Evolutionary conservation across 306 rosid genomes (phyloP).

Genomic region (Prunus armeniaca): DNA sequence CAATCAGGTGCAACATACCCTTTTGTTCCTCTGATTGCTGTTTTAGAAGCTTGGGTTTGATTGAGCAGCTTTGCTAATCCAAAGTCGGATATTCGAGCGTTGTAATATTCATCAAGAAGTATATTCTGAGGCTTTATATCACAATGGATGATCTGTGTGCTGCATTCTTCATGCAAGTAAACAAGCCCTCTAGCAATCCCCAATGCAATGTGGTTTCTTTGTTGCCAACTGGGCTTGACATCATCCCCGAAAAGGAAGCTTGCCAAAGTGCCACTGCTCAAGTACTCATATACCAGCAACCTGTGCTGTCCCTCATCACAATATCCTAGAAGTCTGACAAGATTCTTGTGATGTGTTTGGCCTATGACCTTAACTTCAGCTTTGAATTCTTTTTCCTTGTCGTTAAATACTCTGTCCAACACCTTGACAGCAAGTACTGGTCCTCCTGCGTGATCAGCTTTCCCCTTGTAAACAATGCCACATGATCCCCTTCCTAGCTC

Average conservation of each 20-base stretch:
- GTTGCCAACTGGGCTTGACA: conserved; percentile 16
- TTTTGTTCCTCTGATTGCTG: conserved; percentile 35
- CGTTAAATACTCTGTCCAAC: neutral
- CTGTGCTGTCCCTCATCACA: conserved; percentile 14
- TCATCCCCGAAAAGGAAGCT: conserved; percentile 16
- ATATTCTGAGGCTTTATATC: conserved; percentile 41
- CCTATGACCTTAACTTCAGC: conserved; percentile 24
- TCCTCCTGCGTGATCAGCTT: neutral
- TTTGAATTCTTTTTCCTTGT: conserved; percentile 15
- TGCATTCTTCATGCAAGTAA: conserved; percentile 36
- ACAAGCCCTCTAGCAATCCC: conserved; percentile 29
- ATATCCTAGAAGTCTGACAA: conserved; percentile 21
- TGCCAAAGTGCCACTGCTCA: conserved; percentile 20
- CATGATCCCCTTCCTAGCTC: conserved; percentile 29
- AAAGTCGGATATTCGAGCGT: conserved; percentile 28
- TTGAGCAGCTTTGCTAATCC: conserved; percentile 31
- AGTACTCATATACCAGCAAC: conserved; percentile 26
- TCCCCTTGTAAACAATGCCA: conserved; percentile 29
- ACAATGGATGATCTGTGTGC: conserved; percentile 31
- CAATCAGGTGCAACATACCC: conserved; percentile 45
- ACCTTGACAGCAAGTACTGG: conserved; percentile 16
- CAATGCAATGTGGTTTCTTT: conserved; percentile 3
- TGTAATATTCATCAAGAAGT: conserved; percentile 22
- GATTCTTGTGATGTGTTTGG: conserved; percentile 27
- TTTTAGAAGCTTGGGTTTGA: conserved; percentile 17